phyloP scores from a whole-genome alignment of 179 eudicot genomes.

The Beta corolliflora region DNA sequence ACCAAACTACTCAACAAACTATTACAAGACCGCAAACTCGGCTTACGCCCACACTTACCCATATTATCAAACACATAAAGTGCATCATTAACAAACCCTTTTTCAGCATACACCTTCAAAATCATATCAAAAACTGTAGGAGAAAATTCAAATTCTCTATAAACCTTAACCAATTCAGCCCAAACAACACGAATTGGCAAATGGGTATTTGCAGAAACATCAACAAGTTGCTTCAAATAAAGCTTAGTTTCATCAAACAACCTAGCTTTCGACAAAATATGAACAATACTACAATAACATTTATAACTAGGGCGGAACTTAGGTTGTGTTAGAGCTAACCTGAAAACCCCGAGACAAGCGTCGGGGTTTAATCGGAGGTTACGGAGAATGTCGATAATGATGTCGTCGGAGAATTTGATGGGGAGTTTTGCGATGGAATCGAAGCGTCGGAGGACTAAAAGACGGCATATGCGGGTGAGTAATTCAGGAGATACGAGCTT shows the following conservation, averaged over 20 bases:
- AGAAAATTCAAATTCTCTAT: conserved; percentile 61
- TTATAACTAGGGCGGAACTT: conserved; percentile 47
- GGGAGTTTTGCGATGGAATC: conserved; percentile 47
- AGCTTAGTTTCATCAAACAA: conserved; percentile 54
- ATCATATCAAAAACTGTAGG: conserved; percentile 73
- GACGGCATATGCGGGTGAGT: conserved; percentile 54
- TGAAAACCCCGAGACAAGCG: conserved; percentile 56
- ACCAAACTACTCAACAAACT: conserved; percentile 67
- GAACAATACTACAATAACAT: conserved; percentile 58
- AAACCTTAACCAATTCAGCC: conserved; percentile 59
- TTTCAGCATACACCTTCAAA: conserved; percentile 59
- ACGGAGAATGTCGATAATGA: conserved; percentile 47
- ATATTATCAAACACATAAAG: conserved; percentile 83
- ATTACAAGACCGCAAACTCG: conserved; percentile 76
- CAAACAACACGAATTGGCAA: conserved; percentile 34
- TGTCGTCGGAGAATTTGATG: conserved; percentile 54
- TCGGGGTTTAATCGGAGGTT: conserved; percentile 53
- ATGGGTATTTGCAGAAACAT: conserved; percentile 22
- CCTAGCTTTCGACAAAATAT: conserved; percentile 61
- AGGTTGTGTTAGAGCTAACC: conserved; percentile 44
- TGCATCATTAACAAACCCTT: conserved; percentile 57
- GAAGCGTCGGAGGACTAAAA: conserved; percentile 57
- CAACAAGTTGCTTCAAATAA: conserved; percentile 50
- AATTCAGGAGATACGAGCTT: conserved; percentile 41
- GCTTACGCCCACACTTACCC: conserved; percentile 56